Base-by-base conservation (phyloP, 805 yeast genomes). In the Cyberlindnera euphorbiae region DNA sequence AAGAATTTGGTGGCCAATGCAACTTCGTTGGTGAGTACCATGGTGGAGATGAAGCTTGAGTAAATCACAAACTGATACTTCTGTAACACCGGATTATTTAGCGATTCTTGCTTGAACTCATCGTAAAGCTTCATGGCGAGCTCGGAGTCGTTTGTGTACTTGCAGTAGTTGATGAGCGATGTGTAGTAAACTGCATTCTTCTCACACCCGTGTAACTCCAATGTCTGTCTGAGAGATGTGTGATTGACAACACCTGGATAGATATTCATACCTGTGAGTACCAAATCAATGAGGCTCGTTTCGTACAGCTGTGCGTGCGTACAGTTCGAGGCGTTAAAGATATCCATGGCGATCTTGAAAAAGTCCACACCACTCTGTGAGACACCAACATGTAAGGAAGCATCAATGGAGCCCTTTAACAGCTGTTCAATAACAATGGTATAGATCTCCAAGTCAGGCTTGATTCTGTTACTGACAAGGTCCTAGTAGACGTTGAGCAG, bases 401-500 rank as follows among this genome's bases (percentile, higher is more conserved):
- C 73, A 38, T 50, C 44, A 27, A 69, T 59, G 2, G 79, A 59
- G 5, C 79, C 77, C 26, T 61, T 59, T 35, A 81, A 62, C 18
- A 82, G 62, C 21, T 73, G 68, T 16, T 60, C 58, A 30, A 82
- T 61, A 5, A 73, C 69, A 4, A 73, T 54, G 47, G 72, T 63
- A 55, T 75, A 82, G 7, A 84, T 79, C 14, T 62, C 63, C 28
- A 55, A 49, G 17, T 70, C 65, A 13, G 93, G 93, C 52, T 74
- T 78, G 26, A 75, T 41, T 42, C 64, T 66, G 45, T 68, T 65
- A 17, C 71, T 52, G 26, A 82, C 63, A 53, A 81, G 60, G 48
- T 80, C 88, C 33, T 82, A 83, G 52, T 82, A 82, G 24, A 80
- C 77, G 15, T 76, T 79, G 44, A 82, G 60, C 39, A 82, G 55